phyloP scores from a whole-genome alignment of 257 asterid species.

The Henckelia pumila region DNA sequence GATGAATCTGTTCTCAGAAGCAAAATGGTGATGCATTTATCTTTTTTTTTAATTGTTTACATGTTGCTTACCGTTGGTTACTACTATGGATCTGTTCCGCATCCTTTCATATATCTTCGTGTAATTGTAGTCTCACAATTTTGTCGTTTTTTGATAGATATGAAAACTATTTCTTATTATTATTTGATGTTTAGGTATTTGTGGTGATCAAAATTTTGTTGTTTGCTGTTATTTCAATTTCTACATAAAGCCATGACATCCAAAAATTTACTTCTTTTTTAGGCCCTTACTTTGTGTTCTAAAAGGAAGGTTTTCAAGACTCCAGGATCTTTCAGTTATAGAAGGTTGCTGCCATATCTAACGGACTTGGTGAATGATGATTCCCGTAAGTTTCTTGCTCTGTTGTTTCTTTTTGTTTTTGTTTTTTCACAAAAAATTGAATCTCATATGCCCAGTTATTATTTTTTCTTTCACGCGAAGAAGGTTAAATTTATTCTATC shows the following conservation, averaged over 20 bases:
- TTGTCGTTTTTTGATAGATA: not conserved
- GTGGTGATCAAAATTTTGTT: not conserved
- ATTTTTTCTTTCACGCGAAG: not conserved
- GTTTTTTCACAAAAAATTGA: too few species aligned
- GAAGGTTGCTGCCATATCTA: slow-evolving; percentile 76
- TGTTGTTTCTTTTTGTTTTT: not conserved
- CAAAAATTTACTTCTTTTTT: slow-evolving; percentile 3
- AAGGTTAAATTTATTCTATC: too few species aligned
- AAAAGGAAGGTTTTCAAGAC: slow-evolving; percentile 50
- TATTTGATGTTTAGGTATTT: not conserved
- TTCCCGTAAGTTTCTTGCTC: slow-evolving; percentile 36
- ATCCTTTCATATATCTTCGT: not conserved
- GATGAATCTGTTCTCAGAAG: slow-evolving; percentile 18
- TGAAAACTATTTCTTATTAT: not conserved
- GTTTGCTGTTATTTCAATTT: not conserved
- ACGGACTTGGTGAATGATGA: slow-evolving; percentile 44
- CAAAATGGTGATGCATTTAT: slow-evolving; percentile 32
- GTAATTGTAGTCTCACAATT: not conserved
- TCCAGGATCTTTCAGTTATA: slow-evolving; percentile 64
- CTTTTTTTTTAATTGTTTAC: not conserved
- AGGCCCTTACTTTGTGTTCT: slow-evolving; percentile 38
- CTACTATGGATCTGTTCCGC: too few species aligned
- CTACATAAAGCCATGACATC: too few species aligned
- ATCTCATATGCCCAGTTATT: not conserved
- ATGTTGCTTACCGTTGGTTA: not conserved